phyloP scores from a whole-genome alignment of 176 grass and related monocot genomes.

The Oryza rufipogon region DNA sequence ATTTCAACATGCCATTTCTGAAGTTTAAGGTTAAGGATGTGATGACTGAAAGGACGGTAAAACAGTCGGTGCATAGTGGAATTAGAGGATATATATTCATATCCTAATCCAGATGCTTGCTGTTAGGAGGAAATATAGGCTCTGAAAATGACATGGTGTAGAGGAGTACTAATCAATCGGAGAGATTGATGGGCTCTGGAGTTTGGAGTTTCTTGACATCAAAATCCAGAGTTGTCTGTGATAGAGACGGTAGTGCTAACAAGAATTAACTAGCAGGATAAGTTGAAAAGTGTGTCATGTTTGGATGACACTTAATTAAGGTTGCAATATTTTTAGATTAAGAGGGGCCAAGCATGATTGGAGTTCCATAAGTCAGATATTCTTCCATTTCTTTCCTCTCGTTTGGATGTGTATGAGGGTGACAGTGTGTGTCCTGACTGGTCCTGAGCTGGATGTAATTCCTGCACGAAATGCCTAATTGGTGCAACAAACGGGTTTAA shows the following conservation, averaged over 20 bases:
- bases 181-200: constrained; percentile 27
- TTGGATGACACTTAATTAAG: constrained; percentile 33
- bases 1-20: not conserved
- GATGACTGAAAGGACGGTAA: not conserved
- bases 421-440: not conserved
- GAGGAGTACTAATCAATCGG: constrained; percentile 17
- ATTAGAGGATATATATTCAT: not conserved
- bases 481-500: not conserved
- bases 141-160: constrained; percentile 43
- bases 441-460: constrained; percentile 30
- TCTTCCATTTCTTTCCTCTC: constrained; percentile 19
- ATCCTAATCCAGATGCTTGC: constrained; percentile 34
- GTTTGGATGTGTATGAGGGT: not conserved
- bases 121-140: constrained; percentile 40
- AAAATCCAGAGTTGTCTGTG: constrained; percentile 34
- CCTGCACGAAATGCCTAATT: constrained; percentile 20
- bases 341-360: constrained; percentile 34
- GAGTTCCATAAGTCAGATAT: constrained; percentile 48
- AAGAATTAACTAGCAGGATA: constrained; percentile 3
- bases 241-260: constrained; percentile 33
- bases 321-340: constrained; percentile 33
- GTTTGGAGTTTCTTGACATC: constrained; percentile 31
- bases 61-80: not conserved
- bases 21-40: not conserved
- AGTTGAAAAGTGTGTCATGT: not conserved